phyloP scores from a whole-genome alignment of 2,329 filamentous ascomycete species.

The Pseudonectria buxi region DNA sequence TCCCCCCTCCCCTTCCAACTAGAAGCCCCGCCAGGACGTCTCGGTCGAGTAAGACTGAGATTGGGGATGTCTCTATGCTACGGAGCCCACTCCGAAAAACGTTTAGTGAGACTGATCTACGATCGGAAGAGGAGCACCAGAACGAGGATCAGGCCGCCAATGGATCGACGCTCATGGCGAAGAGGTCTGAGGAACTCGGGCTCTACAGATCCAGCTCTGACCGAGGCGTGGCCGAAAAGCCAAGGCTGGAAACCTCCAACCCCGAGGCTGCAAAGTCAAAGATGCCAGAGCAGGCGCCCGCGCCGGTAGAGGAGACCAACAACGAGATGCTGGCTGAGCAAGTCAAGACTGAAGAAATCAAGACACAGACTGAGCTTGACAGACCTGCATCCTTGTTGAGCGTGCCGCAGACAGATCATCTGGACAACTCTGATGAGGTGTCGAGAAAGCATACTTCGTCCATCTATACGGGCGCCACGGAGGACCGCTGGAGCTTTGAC shows the following conservation, averaged over 20 bases:
- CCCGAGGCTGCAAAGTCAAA: conserved; percentile 5
- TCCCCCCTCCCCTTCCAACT: conserved; percentile 69
- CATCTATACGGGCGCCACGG: conserved; percentile 31
- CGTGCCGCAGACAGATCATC: conserved; percentile 15
- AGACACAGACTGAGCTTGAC: conserved; percentile 7
- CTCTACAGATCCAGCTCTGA: conserved; percentile 3
- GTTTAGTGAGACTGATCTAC: conserved; percentile 32
- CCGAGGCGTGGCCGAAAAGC: background rate
- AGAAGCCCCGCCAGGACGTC: conserved; percentile 65
- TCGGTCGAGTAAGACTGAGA: conserved; percentile 40
- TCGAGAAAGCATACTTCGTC: conserved; percentile 32
- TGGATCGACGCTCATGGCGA: conserved; percentile 9
- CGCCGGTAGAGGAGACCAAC: conserved; percentile 12
- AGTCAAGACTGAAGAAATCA: conserved; percentile 3
- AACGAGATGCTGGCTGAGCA: conserved; percentile 1
- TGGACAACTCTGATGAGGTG: conserved; percentile 23
- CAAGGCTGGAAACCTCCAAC: conserved; percentile 2
- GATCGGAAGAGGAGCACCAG: conserved; percentile 16
- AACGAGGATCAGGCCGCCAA: conserved; percentile 11
- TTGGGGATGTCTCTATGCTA: conserved; percentile 52
- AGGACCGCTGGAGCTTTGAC: conserved; percentile 32
- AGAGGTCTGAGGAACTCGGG: conserved; percentile 9
- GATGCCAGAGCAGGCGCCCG: conserved; percentile 16
- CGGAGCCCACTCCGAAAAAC: conserved; percentile 46
- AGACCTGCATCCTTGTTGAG: conserved; percentile 5